Evolutionary conservation across 495 filamentous ascomycete species (phyloP).

Genomic region (Annulohypoxylon bovei): DNA sequence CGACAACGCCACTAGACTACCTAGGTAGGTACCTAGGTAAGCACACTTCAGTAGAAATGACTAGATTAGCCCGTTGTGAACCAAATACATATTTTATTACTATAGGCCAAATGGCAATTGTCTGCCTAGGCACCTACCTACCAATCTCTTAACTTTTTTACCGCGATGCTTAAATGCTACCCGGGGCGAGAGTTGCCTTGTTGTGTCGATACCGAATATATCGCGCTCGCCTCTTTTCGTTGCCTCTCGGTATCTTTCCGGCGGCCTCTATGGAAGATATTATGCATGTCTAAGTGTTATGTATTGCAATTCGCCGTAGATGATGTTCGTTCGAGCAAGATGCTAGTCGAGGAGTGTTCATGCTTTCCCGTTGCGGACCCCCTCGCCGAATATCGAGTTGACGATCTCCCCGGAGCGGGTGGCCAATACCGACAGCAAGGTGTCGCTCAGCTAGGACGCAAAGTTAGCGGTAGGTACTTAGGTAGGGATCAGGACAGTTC

Average conservation of each 20-base stretch:
- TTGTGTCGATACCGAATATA: not conserved
- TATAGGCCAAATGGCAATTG: not conserved
- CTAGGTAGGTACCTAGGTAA: not conserved
- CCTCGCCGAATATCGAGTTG: constrained; percentile 72
- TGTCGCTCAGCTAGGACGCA: constrained; percentile 71
- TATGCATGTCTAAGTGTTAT: not conserved
- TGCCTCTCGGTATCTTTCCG: not conserved
- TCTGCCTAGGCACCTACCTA: not conserved
- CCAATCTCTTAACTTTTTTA: not conserved
- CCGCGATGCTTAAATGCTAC: not conserved
- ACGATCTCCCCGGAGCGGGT: constrained; percentile 81
- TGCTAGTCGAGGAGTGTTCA: not conserved
- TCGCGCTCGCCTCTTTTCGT: not conserved
- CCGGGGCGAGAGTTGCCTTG: not conserved
- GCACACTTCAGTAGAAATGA: too few species aligned
- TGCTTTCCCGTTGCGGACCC: not conserved
- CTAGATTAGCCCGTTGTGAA: too few species aligned
- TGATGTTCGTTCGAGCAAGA: not conserved
- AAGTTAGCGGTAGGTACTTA: constrained; percentile 21
- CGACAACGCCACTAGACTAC: too few species aligned
- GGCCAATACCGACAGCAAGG: constrained; percentile 79
- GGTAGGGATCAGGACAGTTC: not conserved
- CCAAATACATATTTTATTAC: not conserved
- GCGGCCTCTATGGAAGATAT: not conserved
- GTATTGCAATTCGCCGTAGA: not conserved